Conservation (phyloP, 768 basidiomycete genomes). For the Mrakia frigida region DNA sequence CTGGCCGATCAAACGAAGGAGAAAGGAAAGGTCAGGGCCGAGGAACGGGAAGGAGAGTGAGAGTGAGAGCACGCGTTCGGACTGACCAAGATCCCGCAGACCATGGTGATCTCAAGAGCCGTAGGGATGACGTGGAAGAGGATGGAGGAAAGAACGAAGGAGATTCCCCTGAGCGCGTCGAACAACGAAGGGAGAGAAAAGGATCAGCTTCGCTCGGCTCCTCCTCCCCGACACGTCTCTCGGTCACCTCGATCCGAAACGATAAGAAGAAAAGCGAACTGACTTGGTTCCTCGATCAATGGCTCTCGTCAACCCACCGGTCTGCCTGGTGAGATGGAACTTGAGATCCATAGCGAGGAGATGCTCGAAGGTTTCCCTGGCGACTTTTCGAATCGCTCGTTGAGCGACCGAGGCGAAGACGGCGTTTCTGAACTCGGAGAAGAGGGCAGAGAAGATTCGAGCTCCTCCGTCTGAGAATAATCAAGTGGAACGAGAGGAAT, state of each 20-base stretch:
- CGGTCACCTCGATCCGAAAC: neutral
- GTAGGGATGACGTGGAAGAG: conserved; percentile 94
- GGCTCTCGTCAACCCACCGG: conserved; percentile 89
- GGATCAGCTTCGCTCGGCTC: neutral
- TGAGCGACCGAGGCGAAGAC: conserved; percentile 96
- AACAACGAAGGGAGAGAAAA: neutral
- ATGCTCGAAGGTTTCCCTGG: conserved; percentile 92
- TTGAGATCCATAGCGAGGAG: conserved; percentile 81
- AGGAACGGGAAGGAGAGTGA: neutral
- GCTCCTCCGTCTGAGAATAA: conserved; percentile 73
- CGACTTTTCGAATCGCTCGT: conserved; percentile 86
- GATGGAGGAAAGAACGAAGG: conserved; percentile 86
- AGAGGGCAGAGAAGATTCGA: conserved; percentile 80
- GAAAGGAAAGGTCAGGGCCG: neutral
- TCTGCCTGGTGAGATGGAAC: conserved; percentile 89
- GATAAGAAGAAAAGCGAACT: conserved; percentile 37
- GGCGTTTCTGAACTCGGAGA: conserved; percentile 86
- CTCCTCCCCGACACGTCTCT: neutral
- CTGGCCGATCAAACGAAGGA: conserved; percentile 52
- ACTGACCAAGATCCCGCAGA: conserved; percentile 89
- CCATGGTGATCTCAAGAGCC: conserved; percentile 89
- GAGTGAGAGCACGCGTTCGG: neutral
- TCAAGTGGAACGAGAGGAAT: neutral
- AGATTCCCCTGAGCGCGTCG: conserved; percentile 66
- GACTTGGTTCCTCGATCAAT: conserved; percentile 98